Base-by-base conservation (phyloP, 768 basidiomycete genomes). In the Crucibulum laeve region DNA sequence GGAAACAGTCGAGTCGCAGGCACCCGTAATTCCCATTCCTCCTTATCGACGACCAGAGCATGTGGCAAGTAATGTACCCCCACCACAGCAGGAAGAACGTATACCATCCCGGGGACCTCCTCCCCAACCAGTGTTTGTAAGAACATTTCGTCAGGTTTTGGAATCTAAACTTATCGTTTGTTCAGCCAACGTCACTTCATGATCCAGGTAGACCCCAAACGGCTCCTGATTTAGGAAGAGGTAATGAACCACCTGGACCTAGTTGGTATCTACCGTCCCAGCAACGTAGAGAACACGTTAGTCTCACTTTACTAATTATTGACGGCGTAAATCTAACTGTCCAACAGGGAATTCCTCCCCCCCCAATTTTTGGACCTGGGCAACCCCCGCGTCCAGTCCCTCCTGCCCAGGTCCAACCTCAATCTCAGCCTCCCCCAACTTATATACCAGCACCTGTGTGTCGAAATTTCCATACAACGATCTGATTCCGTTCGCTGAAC, bases 361-460 rank as follows among this genome's bases (percentile, higher is more conserved):
- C 35, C 18, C 14, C 14, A n/a, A 18, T 14, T 21, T 37, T 37
- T 37, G 35, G 35, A 10, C 35, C 18, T 11, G n/a, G 18, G 6
- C 22, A 38, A 36, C 32, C 40, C 26, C 44, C 18, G 23, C 19
- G 44, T 14, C 51, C 32, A 21, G 30, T 32, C 3, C 44, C 36
- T 43, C 63, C 52, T 44, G 46, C 53, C 19, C 50, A 53, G n/a
- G 56, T 57, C 24, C 50, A 33, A 13, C 50, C 47, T 17, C 54
- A 21, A 49, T 38, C 41, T n/a, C 50, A 47, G 28, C 48, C 52
- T 33, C 60, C 58, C 15, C 60, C 65, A 2, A 51, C 53, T 6
- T 73, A 71, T 53, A 53, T 67, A 18, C 68, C 67, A 21, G 74
- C 77, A 72, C 79, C 77, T 23, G 56, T 67, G 22, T 73, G 73